Evolutionary conservation across 2,329 filamentous ascomycete genomes (phyloP), one percentile per base, ranked within the genome.

Genomic region (Diaporthe sp.): DNA sequence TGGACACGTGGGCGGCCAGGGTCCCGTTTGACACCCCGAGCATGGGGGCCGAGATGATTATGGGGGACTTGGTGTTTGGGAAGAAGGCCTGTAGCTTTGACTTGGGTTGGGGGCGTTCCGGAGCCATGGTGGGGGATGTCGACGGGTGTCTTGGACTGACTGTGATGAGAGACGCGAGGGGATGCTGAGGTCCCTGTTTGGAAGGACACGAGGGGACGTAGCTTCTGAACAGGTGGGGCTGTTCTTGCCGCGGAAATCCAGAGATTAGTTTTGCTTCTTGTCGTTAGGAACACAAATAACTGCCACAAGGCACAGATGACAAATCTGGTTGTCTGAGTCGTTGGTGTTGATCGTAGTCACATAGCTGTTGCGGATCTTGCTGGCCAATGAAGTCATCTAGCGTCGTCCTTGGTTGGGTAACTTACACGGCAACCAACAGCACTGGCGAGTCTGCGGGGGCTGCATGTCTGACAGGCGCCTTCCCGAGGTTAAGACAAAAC

Each of bases 1-100:
- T 83, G 70, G 82, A 80, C 8, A 87, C 85, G 60, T 85, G 83
- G 17, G 83, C 81, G 8, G 84, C 85, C 17, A 87, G 80, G 61
- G 78, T 82, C 46, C 83, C 80, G 58, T 84, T 86, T 2, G 83
- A 78, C 42, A 84, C 79, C 61, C 80, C 81, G 15, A 83, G 82
- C 85, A 88, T 86, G 15, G 86, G 86, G 12, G 86, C 86, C 57
- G 81, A 84, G 65, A 86, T 79, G 51, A 87, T 79, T 15, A 87
- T 77, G 28, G 86, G 86, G 31, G 79, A 78, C 8, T 80, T 76
- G 25, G 82, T 83, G 73, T 82, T 81, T 5, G 85, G 84, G 75
- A 86, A 86, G 80, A 82, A 83, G 49, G 68, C 62, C 22, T 74
- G 74, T n/a, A 77, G 67, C 51, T 60, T 73, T 17, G 72, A 71